Evolutionary conservation across 106 monocot genomes (phyloP).

Genomic region (Dioscorea dumetorum): DNA sequence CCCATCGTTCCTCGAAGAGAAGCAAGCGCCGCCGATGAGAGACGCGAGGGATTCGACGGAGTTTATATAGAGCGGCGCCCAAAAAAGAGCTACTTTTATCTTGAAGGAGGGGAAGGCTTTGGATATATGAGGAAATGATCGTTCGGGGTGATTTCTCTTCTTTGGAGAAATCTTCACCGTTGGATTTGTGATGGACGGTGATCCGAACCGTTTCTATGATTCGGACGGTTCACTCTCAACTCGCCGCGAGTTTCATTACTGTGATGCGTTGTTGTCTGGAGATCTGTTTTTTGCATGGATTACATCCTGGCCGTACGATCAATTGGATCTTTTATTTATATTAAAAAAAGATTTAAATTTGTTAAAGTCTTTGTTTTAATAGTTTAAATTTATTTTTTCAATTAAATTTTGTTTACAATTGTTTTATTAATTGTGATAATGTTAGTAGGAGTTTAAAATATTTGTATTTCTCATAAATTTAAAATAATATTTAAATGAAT

Average conservation of each 20-base stretch:
- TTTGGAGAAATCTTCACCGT: not conserved
- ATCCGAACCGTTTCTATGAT: not conserved
- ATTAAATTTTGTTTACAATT: too few species aligned
- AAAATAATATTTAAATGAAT: too few species aligned
- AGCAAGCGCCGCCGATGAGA: not conserved
- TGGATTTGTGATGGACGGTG: not conserved
- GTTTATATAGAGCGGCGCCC: not conserved
- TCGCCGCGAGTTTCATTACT: not conserved
- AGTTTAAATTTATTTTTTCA: too few species aligned
- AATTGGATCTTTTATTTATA: not conserved
- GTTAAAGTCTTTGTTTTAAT: too few species aligned
- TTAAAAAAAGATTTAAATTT: not conserved
- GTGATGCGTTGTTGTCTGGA: not conserved
- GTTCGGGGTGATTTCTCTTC: not conserved
- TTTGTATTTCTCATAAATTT: too few species aligned
- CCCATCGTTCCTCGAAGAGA: slow-evolving; percentile 17
- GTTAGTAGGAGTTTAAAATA: too few species aligned
- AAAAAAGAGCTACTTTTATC: not conserved
- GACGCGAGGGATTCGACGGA: not conserved
- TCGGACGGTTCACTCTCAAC: not conserved
- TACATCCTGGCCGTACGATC: not conserved
- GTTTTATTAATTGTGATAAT: too few species aligned
- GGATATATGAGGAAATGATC: not conserved
- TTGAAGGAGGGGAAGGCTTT: not conserved
- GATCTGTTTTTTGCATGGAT: not conserved